Base-by-base conservation (phyloP, 768 basidiomycete genomes). In the Nidula microcarpa region DNA sequence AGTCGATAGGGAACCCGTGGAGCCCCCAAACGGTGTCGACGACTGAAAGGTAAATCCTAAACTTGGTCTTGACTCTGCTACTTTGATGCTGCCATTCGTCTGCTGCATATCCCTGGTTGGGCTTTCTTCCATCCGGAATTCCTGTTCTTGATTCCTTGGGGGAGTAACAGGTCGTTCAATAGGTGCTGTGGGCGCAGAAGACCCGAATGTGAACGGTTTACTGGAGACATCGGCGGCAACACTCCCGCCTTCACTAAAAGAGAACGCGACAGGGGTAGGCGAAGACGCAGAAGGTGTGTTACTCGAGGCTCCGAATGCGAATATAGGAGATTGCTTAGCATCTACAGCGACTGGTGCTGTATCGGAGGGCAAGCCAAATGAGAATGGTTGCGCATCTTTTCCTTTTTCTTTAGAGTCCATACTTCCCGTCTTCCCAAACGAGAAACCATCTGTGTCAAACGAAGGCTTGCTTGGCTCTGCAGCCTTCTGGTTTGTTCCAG, bases 91-190 rank as follows among this genome's bases (percentile, higher is more conserved):
- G 13, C 70, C 69, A 55, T 76, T 80, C 18, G 69, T 57, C 47
- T 79, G 78, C 65, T 78, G 76, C 61, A 81, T 69, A 7, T 86
- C 85, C 54, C 87, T 76, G 2, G 80, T 82, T 1, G 89, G 89
- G 58, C 89, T 91, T 67, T 91, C 89, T 39, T 91, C 89, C 89
- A 91, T 91, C 52, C 70, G 80, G 57, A 87, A 80, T 54, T 89
- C 89, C 47, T 84, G 78, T 44, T 84, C 85, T 34, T 74, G 72
- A 53, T 74, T 81, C 61, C 72, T 77, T 3, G 89, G 89, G 8
- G 87, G 87, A 0, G 87, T 89, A 5, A 73, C 68, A n/a, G 87
- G 75, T 17, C 85, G 74, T 30, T 73, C 65, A 10, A 71, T 64
- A 1, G 70, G 59, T 23, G 71, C 49, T 9, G 70, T 57, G 11